Percentiles rank a stretch among this genome's conserved stretches.
Evolutionary conservation across 768 basidiomycete species (phyloP).

Genomic region (Rossbeevera mucosa): DNA sequence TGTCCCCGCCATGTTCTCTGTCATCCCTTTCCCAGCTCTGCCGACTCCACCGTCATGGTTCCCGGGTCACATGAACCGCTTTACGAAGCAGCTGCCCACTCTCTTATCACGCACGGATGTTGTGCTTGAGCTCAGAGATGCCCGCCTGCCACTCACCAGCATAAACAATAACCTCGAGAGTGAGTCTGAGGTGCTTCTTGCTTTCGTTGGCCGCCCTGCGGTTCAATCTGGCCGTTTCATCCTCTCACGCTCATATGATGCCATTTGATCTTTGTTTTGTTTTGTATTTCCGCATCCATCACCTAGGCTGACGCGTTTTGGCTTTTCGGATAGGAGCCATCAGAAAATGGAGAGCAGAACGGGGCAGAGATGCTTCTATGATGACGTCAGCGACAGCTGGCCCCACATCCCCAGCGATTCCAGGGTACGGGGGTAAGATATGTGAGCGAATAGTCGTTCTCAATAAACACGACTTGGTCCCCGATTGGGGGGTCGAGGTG

Average conservation of each 20-base stretch:
- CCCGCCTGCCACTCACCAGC: constrained; percentile 87
- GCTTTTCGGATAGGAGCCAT: constrained; percentile 46
- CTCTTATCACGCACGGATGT: constrained; percentile 81
- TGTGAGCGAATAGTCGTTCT: constrained; percentile 89
- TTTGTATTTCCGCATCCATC: constrained; percentile 12
- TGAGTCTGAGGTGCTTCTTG: constrained; percentile 31
- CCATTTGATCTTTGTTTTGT: not conserved
- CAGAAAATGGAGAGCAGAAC: constrained; percentile 63
- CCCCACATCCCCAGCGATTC: not conserved
- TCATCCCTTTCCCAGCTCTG: constrained; percentile 44
- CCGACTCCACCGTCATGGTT: constrained; percentile 87
- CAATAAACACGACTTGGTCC: constrained; percentile 90
- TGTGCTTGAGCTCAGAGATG: constrained; percentile 91
- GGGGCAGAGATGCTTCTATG: constrained; percentile 51
- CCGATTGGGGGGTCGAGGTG: constrained; percentile 85
- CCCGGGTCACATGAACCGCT: constrained; percentile 93
- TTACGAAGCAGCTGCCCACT: constrained; percentile 69
- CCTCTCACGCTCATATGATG: constrained; percentile 20
- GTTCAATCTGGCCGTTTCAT: constrained; percentile 11
- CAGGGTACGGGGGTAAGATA: constrained; percentile 31
- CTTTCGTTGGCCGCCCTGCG: not conserved
- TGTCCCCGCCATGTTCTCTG: constrained; percentile 28
- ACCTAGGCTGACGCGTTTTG: constrained; percentile 9
- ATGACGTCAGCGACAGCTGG: constrained; percentile 33
- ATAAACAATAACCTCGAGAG: constrained; percentile 89